Percentiles rank a stretch among this genome's conserved stretches.
phyloP scores from a whole-genome alignment of 441 rosid species.

The Croton setiger region DNA sequence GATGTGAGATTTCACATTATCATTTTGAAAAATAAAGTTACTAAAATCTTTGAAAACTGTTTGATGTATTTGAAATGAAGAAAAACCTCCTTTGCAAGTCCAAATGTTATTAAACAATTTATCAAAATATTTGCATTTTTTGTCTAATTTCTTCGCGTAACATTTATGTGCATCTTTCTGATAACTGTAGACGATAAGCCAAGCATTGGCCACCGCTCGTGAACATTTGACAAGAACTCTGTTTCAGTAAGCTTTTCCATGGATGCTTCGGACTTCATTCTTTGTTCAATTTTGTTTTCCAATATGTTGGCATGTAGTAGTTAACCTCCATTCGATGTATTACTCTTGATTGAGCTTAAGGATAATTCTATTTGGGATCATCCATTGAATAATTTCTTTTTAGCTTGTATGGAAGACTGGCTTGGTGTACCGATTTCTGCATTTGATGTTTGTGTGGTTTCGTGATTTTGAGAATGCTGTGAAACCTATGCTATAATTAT shows the following conservation, averaged over 20 bases:
- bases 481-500: too few species aligned
- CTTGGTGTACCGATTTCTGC: too few species aligned
- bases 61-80: not conserved
- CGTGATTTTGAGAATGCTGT: too few species aligned
- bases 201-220: conserved; percentile 60
- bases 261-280: not conserved
- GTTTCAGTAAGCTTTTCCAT: conserved; percentile 32
- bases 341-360: not conserved
- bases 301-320: not conserved
- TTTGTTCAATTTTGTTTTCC: not conserved
- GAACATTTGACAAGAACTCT: conserved; percentile 64
- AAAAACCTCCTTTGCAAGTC: not conserved
- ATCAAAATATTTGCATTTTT: not conserved
- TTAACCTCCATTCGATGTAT: not conserved
- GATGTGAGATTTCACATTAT: too few species aligned
- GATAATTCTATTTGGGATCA: not conserved
- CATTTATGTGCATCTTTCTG: not conserved
- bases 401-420: too few species aligned
- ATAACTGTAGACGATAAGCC: conserved; percentile 48
- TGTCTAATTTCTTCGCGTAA: not conserved
- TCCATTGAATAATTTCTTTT: too few species aligned
- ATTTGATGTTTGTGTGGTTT: too few species aligned
- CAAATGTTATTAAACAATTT: not conserved
- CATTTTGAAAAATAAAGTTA: not conserved
- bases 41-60: not conserved